Percentiles rank a stretch among this genome's conserved stretches.
Conservation (phyloP, 1,139 yeast species). For the Magnusiomyces ingens region DNA sequence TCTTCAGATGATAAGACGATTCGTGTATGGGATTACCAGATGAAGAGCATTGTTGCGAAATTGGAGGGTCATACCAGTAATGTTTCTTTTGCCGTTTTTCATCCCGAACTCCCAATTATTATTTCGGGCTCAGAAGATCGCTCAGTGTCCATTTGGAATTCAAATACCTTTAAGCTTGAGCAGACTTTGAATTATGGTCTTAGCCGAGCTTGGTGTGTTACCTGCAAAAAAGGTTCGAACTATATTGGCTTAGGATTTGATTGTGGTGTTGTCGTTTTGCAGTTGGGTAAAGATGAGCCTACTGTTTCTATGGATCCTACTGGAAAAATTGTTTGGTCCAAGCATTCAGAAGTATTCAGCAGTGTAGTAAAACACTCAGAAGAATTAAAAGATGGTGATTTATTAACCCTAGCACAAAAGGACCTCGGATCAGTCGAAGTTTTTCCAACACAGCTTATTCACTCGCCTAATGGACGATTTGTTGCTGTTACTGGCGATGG, state of each 20-base stretch:
- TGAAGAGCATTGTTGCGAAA: constrained; percentile 91
- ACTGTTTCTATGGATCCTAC: constrained; percentile 86
- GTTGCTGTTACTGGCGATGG: constrained; percentile 98
- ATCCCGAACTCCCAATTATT: constrained; percentile 87
- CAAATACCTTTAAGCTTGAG: constrained; percentile 73
- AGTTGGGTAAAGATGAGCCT: constrained; percentile 92
- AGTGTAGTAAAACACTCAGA: constrained; percentile 67
- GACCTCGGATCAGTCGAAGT: constrained; percentile 90
- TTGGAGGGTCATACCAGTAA: constrained; percentile 90
- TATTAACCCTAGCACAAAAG: constrained; percentile 66
- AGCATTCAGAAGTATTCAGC: constrained; percentile 83
- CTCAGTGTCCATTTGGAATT: constrained; percentile 90
- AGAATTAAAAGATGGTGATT: constrained; percentile 59
- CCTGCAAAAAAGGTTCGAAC: constrained; percentile 69
- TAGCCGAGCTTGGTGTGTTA: constrained; percentile 96
- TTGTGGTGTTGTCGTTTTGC: constrained; percentile 80
- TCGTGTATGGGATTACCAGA: constrained; percentile 95
- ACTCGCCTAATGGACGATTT: constrained; percentile 96
- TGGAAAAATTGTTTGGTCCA: constrained; percentile 86
- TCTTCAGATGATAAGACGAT: constrained; percentile 89
- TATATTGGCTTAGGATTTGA: constrained; percentile 90
- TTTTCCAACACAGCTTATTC: constrained; percentile 78
- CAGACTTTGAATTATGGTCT: constrained; percentile 84
- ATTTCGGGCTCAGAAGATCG: constrained; percentile 87
- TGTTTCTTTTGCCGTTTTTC: constrained; percentile 95